phyloP scores from a whole-genome alignment of 306 rosid genomes.

The Oemleria cerasiformis region DNA sequence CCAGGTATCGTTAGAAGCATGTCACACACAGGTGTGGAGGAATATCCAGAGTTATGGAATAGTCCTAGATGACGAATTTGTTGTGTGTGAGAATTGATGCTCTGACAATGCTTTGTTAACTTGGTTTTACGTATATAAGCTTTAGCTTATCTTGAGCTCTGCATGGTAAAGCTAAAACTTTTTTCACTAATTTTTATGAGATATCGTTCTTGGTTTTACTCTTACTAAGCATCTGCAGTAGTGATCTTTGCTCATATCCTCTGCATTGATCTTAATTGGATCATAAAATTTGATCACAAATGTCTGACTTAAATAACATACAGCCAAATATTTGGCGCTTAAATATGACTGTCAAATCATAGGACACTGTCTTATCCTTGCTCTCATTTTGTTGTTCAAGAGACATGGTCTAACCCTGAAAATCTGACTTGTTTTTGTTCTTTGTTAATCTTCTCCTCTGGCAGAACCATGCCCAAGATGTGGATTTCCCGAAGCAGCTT shows the following conservation, averaged over 20 bases:
- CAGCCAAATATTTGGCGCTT: not conserved
- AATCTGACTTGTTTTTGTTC: not conserved
- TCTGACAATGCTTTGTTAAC: not conserved
- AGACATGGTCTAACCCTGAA: not conserved
- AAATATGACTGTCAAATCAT: not conserved
- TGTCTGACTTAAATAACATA: not conserved
- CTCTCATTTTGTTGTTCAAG: not conserved
- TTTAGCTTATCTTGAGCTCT: slow-evolving; percentile 1
- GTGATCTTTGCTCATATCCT: not conserved
- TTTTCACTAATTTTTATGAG: not conserved
- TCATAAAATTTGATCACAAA: not conserved
- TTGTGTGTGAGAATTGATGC: not conserved
- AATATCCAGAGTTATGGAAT: not conserved
- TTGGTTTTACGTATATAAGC: not conserved
- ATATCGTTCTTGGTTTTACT: not conserved
- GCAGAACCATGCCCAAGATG: slow-evolving; percentile 57
- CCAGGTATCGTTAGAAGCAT: not conserved
- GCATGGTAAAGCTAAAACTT: not conserved
- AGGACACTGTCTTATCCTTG: not conserved
- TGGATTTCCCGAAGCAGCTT: slow-evolving; percentile 44
- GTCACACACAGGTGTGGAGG: not conserved
- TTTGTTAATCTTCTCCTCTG: not conserved
- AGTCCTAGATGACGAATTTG: not conserved
- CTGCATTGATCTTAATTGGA: not conserved
- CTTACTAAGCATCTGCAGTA: not conserved